Conservation (phyloP, 1,284 basidiomycete species). For the Rhodotorula sp. region DNA sequence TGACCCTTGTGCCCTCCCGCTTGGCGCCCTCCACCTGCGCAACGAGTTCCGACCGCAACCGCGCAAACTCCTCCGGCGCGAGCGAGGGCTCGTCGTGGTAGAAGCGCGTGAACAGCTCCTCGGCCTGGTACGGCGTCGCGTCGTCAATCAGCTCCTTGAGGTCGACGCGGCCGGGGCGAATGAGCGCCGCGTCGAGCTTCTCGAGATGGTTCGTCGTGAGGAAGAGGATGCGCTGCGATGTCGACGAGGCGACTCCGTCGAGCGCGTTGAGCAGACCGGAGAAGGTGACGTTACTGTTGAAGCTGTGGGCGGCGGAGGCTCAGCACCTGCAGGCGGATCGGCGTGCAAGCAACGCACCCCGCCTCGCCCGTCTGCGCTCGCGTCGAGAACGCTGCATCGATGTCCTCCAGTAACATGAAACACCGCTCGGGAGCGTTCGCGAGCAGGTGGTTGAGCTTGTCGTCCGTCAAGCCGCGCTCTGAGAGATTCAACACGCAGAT, state of each 20-base stretch:
- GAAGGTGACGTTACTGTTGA: slow-evolving; percentile 76
- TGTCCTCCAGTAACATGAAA: slow-evolving; percentile 92
- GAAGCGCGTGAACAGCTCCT: slow-evolving; percentile 78
- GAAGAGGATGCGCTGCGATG: slow-evolving; percentile 91
- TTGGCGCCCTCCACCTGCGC: slow-evolving; percentile 59
- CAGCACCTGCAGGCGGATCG: background rate
- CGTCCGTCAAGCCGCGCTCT: slow-evolving; percentile 93
- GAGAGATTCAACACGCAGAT: slow-evolving; percentile 96
- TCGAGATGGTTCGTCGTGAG: slow-evolving; percentile 98
- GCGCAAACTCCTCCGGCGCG: slow-evolving; percentile 45
- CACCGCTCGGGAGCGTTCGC: slow-evolving; percentile 91
- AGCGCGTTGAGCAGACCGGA: slow-evolving; percentile 96
- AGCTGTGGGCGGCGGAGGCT: slow-evolving; percentile 22
- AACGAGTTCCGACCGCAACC: slow-evolving; percentile 60
- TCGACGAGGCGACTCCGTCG: slow-evolving; percentile 94
- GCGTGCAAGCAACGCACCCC: slow-evolving; percentile 60
- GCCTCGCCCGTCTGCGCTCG: slow-evolving; percentile 85
- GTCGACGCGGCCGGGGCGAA: slow-evolving; percentile 93
- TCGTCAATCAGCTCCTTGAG: slow-evolving; percentile 82
- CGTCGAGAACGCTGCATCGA: slow-evolving; percentile 96
- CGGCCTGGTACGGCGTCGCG: slow-evolving; percentile 78
- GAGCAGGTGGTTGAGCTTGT: slow-evolving; percentile 91
- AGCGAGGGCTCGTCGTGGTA: slow-evolving; percentile 62
- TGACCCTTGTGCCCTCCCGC: slow-evolving; percentile 62
- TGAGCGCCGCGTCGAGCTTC: slow-evolving; percentile 82